phyloP scores from a whole-genome alignment of 148 eudicot genomes.

The Camellia sinensis region DNA sequence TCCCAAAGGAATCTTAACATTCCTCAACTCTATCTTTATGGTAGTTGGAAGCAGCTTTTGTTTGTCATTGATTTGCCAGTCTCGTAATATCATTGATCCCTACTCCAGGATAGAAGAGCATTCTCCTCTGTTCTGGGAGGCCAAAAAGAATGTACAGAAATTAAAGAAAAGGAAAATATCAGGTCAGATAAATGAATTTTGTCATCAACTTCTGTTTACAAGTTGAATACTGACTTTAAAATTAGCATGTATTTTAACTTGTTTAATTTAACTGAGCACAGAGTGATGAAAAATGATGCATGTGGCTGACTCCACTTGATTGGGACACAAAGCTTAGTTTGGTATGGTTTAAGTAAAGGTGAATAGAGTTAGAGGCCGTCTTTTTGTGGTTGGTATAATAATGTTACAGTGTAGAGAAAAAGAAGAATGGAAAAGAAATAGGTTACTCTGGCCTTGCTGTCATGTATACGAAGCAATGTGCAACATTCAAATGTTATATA shows the following conservation, averaged over 20 bases:
- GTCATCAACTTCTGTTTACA: slow-evolving; percentile 11
- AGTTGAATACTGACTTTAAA: not conserved
- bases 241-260: not conserved
- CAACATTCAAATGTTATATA: not conserved
- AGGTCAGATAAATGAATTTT: slow-evolving; percentile 27
- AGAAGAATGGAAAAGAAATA: not conserved
- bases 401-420: not conserved
- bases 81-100: not conserved
- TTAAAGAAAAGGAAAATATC: slow-evolving; percentile 27
- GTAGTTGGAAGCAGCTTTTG: slow-evolving; percentile 13
- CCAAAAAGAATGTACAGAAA: slow-evolving; percentile 19
- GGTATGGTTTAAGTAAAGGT: too few relatives aligned
- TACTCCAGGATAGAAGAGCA: slow-evolving; percentile 38
- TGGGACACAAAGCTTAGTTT: too few relatives aligned
- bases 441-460: not conserved
- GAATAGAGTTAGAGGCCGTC: not conserved
- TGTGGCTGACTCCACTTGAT: too few relatives aligned
- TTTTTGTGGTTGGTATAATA: not conserved
- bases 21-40: not conserved
- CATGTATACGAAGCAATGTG: not conserved
- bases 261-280: too few relatives aligned
- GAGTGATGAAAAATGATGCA: too few relatives aligned
- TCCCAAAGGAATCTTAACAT: not conserved
- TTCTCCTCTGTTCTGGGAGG: slow-evolving; percentile 33
- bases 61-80: not conserved